Conservation (phyloP, 1,139 yeast genomes). For the Pichia terricola region DNA sequence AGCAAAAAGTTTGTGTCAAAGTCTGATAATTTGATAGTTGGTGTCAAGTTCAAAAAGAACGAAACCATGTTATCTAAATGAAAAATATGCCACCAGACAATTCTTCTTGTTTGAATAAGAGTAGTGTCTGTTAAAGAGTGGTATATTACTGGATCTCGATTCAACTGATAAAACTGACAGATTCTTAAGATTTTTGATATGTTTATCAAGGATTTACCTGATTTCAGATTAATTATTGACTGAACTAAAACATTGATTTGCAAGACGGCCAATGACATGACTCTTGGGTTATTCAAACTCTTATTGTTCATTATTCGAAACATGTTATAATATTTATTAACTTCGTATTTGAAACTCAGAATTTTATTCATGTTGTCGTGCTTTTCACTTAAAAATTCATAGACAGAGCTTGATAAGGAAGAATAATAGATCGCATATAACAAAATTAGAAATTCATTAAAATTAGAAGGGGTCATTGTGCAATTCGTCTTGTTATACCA, state of each 20-base stretch:
- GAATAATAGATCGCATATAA: constrained; percentile 17
- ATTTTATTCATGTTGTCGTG: constrained; percentile 10
- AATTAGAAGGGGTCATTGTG: constrained; percentile 12
- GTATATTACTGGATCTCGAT: constrained; percentile 47
- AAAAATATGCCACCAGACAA: constrained; percentile 60
- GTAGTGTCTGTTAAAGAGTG: constrained; percentile 40
- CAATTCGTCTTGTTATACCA: constrained; percentile 17
- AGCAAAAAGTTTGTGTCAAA: constrained; percentile 47
- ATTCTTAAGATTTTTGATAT: constrained; percentile 17
- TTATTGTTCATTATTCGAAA: constrained; percentile 12
- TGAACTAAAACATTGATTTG: constrained; percentile 18
- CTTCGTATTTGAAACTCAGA: constrained; percentile 13
- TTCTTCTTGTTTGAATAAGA: constrained; percentile 42
- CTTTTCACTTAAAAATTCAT: constrained; percentile 10
- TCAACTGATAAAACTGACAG: constrained; percentile 29
- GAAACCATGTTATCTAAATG: constrained; percentile 51
- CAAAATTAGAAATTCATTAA: constrained; percentile 15
- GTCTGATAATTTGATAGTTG: constrained; percentile 44
- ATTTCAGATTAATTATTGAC: constrained; percentile 17
- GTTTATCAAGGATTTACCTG: constrained; percentile 17
- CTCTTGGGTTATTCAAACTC: constrained; percentile 17
- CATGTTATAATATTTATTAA: constrained; percentile 15
- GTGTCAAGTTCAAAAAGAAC: constrained; percentile 48
- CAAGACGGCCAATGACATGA: constrained; percentile 16
- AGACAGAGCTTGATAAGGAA: constrained; percentile 13